Evolutionary conservation across 306 rosid species (phyloP), one percentile per base, ranked within the genome.

Genomic region (Arachis hypogaea): DNA sequence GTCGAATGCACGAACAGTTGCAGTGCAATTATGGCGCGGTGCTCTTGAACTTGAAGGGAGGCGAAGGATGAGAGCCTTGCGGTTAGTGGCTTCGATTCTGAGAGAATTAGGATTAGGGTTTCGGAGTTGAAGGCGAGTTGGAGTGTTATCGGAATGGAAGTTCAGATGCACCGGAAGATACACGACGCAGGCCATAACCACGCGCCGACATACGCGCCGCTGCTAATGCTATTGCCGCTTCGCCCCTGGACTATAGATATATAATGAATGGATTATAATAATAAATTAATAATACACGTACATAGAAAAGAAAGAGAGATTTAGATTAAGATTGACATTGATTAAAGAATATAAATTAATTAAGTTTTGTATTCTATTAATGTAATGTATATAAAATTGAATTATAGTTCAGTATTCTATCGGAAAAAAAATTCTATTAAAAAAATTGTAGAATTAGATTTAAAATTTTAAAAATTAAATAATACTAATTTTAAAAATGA

Each of bases 101-200:
- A 54, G 12, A 68, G 80, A 63, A 50, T 55, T 67, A 74, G 52
- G 30, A 40, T 43, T 78, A 38, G 78, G 80, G 74, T 75, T 78
- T 78, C 41, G 83, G 49, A 22, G 56, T 69, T 77, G 78, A 28
- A 75, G 41, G 22, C 64, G 46, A 7, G 58, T 29, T 60, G 42
- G 69, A 51, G 72, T 38, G 33, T 4, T n/a, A 49, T 5, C 3
- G 55, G 8, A 50, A 18, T 40, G 66, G 65, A 49, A 40, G 50
- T 33, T 73, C 9, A 63, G 52, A 33, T 80, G 57, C 30, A 72
- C 58, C 3, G 58, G 58, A 50, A 50, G 12, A 3, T 10, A 10
- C 71, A 71, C 82, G 11, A 78, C 78, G 14, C 63, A 8, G 44
- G 83, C 84, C 90, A 88, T 84, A 22, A 12, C 22, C 63, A 40